These are phyloP conservation scores for Ajuga reptans DNA, from an alignment of 305 asterid genomes.

Conservation along the genomic window DNA sequence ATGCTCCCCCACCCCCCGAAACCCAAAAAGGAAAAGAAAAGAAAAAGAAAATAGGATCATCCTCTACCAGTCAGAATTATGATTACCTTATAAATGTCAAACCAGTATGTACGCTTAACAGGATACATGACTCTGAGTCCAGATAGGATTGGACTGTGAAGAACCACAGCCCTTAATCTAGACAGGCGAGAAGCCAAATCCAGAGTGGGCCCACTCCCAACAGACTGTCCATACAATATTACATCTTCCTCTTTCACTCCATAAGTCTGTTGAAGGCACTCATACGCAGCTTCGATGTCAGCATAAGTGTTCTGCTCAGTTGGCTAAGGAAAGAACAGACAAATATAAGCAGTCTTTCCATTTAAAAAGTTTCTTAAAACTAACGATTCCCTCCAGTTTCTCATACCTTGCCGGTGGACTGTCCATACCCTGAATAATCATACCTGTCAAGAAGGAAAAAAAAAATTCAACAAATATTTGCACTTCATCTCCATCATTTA, in stretches of 20 bases:
- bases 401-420: slow-evolving; percentile 91
- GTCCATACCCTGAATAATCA: slow-evolving; percentile 97
- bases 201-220: slow-evolving; percentile 93
- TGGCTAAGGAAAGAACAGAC: slow-evolving; percentile 47
- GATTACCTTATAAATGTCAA: slow-evolving; percentile 87
- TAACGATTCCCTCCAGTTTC: slow-evolving; percentile 16
- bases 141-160: slow-evolving; percentile 91
- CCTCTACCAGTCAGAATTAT: slow-evolving; percentile 1
- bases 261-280: slow-evolving; percentile 74
- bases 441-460: slow-evolving; percentile 43
- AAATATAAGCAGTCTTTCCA: slow-evolving; percentile 24
- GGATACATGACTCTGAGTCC: slow-evolving; percentile 99
- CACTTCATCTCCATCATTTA: slow-evolving; percentile 15
- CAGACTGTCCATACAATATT: slow-evolving; percentile 90
- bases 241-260: slow-evolving; percentile 87
- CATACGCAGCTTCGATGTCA: slow-evolving; percentile 90
- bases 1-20: not conserved
- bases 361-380: slow-evolving; percentile 6
- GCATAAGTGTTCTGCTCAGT: slow-evolving; percentile 86
- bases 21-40: not conserved
- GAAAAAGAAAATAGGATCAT: slow-evolving; percentile 1
- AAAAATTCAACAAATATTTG: slow-evolving; percentile 12
- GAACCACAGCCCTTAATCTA: slow-evolving; percentile 85
- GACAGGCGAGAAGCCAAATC: slow-evolving; percentile 77
- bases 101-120: slow-evolving; percentile 90